These are phyloP conservation scores for Colletotrichum plurivorum DNA, from an alignment of 2,329 filamentous ascomycete genomes.

Conservation along the genomic window DNA sequence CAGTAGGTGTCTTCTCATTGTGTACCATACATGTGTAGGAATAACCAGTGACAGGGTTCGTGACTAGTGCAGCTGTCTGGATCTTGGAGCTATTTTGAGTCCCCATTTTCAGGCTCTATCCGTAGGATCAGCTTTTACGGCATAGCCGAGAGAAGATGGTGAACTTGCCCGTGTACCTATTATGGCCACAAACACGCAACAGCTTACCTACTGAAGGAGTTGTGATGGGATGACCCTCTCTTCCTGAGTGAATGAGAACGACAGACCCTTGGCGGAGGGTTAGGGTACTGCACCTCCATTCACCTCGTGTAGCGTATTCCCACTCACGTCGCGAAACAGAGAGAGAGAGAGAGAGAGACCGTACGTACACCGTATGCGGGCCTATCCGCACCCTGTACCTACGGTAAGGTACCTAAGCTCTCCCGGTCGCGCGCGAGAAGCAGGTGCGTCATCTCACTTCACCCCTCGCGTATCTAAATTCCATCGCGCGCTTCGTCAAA, in stretches of 20 bases:
- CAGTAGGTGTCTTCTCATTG: not conserved
- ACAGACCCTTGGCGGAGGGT: not conserved
- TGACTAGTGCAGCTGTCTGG: not conserved
- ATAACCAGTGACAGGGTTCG: not conserved
- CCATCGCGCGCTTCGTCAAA: not conserved
- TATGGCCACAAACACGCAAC: not conserved
- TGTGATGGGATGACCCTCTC: slow-evolving; percentile 5
- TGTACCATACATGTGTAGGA: too few species aligned
- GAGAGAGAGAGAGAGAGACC: not conserved
- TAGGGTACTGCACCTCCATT: slow-evolving; percentile 3
- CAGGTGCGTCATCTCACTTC: slow-evolving; percentile 15
- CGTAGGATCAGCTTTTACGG: too few species aligned
- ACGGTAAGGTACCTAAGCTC: not conserved
- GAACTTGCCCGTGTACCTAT: too few species aligned
- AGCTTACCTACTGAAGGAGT: not conserved
- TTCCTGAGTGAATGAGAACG: not conserved
- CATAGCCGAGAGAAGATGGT: too few species aligned
- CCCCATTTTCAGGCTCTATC: too few species aligned
- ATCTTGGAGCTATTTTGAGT: too few species aligned
- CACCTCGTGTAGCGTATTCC: not conserved
- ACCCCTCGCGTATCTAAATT: not conserved
- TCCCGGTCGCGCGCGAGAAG: too few species aligned
- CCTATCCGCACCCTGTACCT: not conserved
- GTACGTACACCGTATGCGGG: not conserved
- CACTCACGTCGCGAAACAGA: not conserved